Evolutionary conservation across 345 rosid species (phyloP).

Genomic region (Erodium maritimum): DNA sequence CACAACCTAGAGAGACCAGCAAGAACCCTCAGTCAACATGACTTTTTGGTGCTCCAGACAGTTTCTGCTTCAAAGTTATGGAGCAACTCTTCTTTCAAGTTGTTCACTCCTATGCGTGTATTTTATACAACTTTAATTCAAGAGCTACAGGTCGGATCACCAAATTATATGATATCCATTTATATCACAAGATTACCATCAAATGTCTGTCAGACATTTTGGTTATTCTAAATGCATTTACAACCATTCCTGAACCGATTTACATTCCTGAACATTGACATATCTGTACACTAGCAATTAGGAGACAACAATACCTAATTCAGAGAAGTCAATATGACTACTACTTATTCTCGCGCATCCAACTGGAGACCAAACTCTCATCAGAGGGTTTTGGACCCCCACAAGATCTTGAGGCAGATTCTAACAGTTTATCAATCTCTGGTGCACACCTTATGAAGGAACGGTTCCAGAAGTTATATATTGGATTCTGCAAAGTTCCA

Average conservation of each 20-base stretch:
- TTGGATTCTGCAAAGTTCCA: slow-evolving; percentile 43
- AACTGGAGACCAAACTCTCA: slow-evolving; percentile 58
- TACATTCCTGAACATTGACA: too few species aligned
- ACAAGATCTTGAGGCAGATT: slow-evolving; percentile 72
- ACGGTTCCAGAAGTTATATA: slow-evolving; percentile 75
- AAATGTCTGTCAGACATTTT: too few species aligned
- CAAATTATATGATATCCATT: too few species aligned
- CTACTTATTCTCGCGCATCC: slow-evolving; percentile 31
- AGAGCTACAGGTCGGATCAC: too few species aligned
- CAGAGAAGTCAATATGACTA: too few species aligned
- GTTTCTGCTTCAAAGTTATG: too few species aligned
- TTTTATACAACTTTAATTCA: too few species aligned
- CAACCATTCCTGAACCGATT: background rate
- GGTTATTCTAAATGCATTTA: background rate
- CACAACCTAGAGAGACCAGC: too few species aligned
- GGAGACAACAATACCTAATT: background rate
- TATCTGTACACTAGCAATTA: background rate
- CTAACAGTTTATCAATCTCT: slow-evolving; percentile 81
- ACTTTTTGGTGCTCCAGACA: too few species aligned
- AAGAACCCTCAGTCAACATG: too few species aligned
- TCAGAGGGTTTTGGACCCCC: slow-evolving; percentile 72
- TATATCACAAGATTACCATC: background rate
- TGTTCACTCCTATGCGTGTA: too few species aligned
- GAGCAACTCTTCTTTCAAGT: too few species aligned
- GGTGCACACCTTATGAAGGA: slow-evolving; percentile 76